Percentiles rank a stretch among this genome's conserved stretches.
Conservation (phyloP, 2,329 filamentous ascomycete genomes). For the Diaporthe vexans region DNA sequence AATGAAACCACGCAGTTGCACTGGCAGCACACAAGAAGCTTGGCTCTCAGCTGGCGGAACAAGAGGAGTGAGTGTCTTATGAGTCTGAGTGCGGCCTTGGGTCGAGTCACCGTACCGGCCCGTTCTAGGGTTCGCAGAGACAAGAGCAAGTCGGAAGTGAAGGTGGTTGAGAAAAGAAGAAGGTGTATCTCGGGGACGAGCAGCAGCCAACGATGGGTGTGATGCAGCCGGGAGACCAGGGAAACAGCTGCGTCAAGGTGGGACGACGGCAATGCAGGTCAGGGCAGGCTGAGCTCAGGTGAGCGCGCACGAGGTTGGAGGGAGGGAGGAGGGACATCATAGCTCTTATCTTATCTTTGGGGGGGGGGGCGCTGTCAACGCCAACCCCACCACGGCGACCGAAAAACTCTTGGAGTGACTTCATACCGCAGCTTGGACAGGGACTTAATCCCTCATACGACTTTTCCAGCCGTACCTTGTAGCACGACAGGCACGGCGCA, state of each 20-base stretch:
- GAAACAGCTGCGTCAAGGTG: constrained; percentile 7
- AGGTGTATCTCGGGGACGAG: not conserved
- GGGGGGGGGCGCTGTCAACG: constrained; percentile 1
- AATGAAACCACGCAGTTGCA: constrained; percentile 26
- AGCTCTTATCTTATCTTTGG: constrained; percentile 42
- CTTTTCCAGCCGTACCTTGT: constrained; percentile 3
- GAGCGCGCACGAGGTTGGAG: constrained; percentile 7
- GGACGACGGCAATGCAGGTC: constrained; percentile 35
- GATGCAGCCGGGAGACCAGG: not conserved
- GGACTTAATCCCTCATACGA: constrained; percentile 39
- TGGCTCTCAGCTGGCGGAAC: constrained; percentile 26
- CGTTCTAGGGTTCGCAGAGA: not conserved
- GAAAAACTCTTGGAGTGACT: constrained; percentile 28
- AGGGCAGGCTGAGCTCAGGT: constrained; percentile 29
- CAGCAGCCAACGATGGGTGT: constrained; percentile 1
- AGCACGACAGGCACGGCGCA: constrained; percentile 15
- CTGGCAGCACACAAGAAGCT: constrained; percentile 20
- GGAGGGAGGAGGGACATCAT: constrained; percentile 38
- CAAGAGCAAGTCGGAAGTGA: not conserved
- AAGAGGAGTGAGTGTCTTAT: not conserved
- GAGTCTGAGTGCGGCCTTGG: not conserved
- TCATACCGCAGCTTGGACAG: constrained; percentile 26
- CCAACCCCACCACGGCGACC: constrained; percentile 29
- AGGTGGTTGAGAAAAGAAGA: not conserved
- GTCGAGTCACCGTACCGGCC: not conserved